A percentile compares a stretch with the other conserved stretches of the same genome.
phyloP scores from a whole-genome alignment of 257 asterid species.

The Knoxia roxburghii region DNA sequence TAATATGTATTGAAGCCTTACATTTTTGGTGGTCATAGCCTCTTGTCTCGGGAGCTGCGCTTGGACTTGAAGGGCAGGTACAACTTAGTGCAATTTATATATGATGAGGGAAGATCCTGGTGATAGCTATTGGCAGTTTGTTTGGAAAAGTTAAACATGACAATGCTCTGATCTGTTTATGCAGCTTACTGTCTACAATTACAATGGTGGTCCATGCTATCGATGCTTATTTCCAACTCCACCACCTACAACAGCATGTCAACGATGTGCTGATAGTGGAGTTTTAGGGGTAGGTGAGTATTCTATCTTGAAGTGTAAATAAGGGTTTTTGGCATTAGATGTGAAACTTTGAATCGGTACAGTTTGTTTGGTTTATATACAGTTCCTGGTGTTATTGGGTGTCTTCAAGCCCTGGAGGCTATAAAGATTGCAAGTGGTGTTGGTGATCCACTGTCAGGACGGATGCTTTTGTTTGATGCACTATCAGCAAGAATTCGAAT shows the following conservation, averaged over 20 bases:
- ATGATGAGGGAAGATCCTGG: not conserved
- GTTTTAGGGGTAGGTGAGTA: conserved; percentile 92
- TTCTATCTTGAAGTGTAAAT: not conserved
- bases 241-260: conserved; percentile 94
- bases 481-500: conserved; percentile 66
- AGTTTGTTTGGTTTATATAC: conserved; percentile 12
- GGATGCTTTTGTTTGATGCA: conserved; percentile 85
- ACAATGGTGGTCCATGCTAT: conserved; percentile 89
- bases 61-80: conserved; percentile 98
- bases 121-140: not conserved
- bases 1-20: not conserved
- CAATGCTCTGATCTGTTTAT: conserved; percentile 1
- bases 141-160: not conserved
- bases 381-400: conserved; percentile 96
- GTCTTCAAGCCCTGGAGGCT: conserved; percentile 94
- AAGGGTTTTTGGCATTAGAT: not conserved
- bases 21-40: conserved; percentile 54
- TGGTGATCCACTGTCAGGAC: conserved; percentile 90
- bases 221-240: conserved; percentile 95
- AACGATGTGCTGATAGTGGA: conserved; percentile 92
- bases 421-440: conserved; percentile 71
- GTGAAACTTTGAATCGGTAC: too few species aligned
- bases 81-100: conserved; percentile 5
- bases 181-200: conserved; percentile 91
- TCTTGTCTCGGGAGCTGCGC: conserved; percentile 95